Base-by-base conservation (phyloP, 257 asterid species). In the Plantago elongata region DNA sequence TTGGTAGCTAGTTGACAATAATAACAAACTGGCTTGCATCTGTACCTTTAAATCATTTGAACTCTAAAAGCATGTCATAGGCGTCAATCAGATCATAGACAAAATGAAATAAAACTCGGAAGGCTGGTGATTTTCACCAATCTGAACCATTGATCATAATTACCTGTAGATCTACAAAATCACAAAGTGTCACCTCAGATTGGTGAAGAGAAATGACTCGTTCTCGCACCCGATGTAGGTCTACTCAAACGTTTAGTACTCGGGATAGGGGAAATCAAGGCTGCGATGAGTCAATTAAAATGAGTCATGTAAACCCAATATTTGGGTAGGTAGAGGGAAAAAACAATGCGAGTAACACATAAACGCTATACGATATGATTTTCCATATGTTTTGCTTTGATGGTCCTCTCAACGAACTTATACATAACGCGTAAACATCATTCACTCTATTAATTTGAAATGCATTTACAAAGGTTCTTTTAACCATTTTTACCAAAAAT, bases 81-180 rank as follows among this genome's bases (percentile, higher is more conserved):
- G 7, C 44, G 27, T 61, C 15, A 17, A 34, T 14, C 9, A 65
- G 15, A 51, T 9, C 29, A 27, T 46, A 30, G 14, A 47, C 61
- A 40, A 68, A 29, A 57, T 9, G 0, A 48, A 7, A 13, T 7
- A 17, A 59, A 58, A 44, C 42, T 50, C n/a, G 38, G 40, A 60
- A 59, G 48, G 45, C 59, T 58, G 27, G 17, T 43, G 34, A 29
- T 47, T 17, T 44, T 8, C 47, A 40, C 60, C 51, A 12, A 44
- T 55, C 54, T 54, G 45, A 44, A 46, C 27, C 18, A 60, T 30
- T 7, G 40, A 10, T 7, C 1, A 42, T n/a, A 45, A 55, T 54
- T 62, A 27, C 65, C 42, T 12, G 29, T 42, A 10, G 51, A 60
- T 47, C 29, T 44, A 61, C 52, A 54, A 45, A 46, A 45, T 44